Conservation (phyloP, 345 rosid genomes). For the Acer campestre region DNA sequence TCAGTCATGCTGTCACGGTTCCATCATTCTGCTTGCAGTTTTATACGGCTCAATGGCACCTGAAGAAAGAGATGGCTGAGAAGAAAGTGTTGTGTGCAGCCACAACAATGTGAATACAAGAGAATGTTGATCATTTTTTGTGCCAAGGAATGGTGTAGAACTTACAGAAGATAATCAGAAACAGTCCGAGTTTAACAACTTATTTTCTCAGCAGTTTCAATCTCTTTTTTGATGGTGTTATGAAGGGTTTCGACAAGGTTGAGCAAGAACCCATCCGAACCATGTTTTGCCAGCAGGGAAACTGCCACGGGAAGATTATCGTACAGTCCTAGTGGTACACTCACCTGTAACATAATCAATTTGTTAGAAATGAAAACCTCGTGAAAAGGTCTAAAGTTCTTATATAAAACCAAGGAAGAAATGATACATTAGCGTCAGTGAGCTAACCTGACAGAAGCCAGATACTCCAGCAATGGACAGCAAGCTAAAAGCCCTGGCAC, state of each 20-base stretch:
- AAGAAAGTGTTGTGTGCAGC: neutral
- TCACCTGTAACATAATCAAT: constrained; percentile 50
- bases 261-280: constrained; percentile 75
- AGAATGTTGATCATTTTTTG: neutral
- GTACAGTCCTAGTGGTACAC: constrained; percentile 62
- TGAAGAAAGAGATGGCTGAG: neutral
- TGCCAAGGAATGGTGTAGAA: neutral
- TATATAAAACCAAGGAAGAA: neutral
- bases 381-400: neutral
- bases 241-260: constrained; percentile 59
- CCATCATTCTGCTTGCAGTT: too few relatives aligned
- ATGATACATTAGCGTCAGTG: neutral
- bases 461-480: constrained; percentile 77
- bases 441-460: constrained; percentile 82
- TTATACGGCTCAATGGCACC: neutral
- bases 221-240: constrained; percentile 38
- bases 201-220: constrained; percentile 16
- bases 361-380: neutral
- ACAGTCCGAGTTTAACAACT: constrained; percentile 2
- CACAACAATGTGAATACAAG: neutral
- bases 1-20: too few relatives aligned
- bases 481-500: constrained; percentile 68
- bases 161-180: neutral
- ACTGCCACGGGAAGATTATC: constrained; percentile 62
- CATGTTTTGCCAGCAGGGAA: constrained; percentile 71